phyloP scores from a whole-genome alignment of 2,329 filamentous ascomycete species.

The Neophaeococcomyces mojaviensis region DNA sequence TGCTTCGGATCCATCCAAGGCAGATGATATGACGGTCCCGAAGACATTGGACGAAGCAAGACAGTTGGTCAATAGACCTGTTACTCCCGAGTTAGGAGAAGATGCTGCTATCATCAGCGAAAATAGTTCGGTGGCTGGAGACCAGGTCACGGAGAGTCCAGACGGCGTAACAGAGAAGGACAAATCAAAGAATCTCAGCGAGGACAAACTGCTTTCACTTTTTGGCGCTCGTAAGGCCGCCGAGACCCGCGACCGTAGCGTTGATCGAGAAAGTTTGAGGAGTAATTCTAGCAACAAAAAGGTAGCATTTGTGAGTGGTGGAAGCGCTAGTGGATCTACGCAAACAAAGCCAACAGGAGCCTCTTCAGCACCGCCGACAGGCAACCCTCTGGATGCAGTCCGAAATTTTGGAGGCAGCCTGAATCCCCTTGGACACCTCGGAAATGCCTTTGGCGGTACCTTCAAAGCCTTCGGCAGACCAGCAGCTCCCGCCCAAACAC shows the following conservation, averaged over 20 bases:
- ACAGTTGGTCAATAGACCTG: constrained; percentile 64
- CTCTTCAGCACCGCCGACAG: constrained; percentile 23
- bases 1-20: constrained; percentile 41
- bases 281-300: constrained; percentile 55
- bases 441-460: constrained; percentile 50
- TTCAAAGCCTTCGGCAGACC: constrained; percentile 64
- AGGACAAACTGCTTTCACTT: constrained; percentile 63
- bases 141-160: constrained; percentile 22
- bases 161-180: constrained; percentile 28
- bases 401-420: constrained; percentile 71
- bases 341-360: constrained; percentile 30
- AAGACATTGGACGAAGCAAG: constrained; percentile 89
- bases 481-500: constrained; percentile 33
- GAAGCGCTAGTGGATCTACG: constrained; percentile 20
- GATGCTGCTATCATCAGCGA: constrained; percentile 40
- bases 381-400: constrained; percentile 68
- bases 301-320: constrained; percentile 41
- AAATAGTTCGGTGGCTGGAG: constrained; percentile 45
- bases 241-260: constrained; percentile 61
- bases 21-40: constrained; percentile 52
- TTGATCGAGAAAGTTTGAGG: constrained; percentile 55
- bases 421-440: constrained; percentile 72
- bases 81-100: constrained; percentile 38
- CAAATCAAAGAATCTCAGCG: constrained; percentile 33
- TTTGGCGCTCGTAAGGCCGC: constrained; percentile 56